Base-by-base conservation (phyloP, 2,329 filamentous ascomycete genomes). In the Penicillium italicum region DNA sequence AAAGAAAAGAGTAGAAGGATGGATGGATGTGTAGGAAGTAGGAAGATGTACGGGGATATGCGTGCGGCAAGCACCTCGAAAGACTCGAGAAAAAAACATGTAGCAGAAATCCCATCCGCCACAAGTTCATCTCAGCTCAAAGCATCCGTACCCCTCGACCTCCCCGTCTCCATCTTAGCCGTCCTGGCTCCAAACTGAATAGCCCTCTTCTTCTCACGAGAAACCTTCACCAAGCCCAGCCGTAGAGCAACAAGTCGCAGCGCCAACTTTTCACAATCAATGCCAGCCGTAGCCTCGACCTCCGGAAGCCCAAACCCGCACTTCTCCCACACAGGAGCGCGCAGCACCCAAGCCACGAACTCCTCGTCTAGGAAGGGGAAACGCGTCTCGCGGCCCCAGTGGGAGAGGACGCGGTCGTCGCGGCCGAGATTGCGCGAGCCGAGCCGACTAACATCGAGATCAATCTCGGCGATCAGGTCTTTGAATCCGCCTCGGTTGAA, bases 341-440 rank as follows among this genome's bases (percentile, higher is more conserved):
- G 79, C 26, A 97, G 82, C 7, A 90, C 89, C 84, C 91, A 94
- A 26, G 80, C 80, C n/a, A 97, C 86, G 42, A 99, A 82, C 3
- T 83, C 79, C 73, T 99, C 94, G 59, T 97, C 94, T 0, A 99
- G 81, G 67, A 85, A 99, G 0, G 95, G 94, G 69, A 95, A 97
- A 34, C 94, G 84, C 31, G 89, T 89, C 74, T 99, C 94, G 58
- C 87, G 87, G 14, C 89, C 85, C 89, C 92, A 97, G 68, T 96
- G 84, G 2, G 90, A 87, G 73, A 97, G 90, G 18, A 92, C 88
- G 24, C 94, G 84, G 73, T 99, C 95, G 68, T 99, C 94, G 10
- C 94, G 86, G 4, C 94, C 95, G 8, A 99, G 81, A 62, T 99
- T 99, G n/a, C 94, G 85, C 74, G 94, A 91, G 1, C 93, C 92